Percentiles rank a stretch among this genome's conserved stretches.
Conservation (phyloP, 1,284 basidiomycete species). For the Marasmius fiardii region DNA sequence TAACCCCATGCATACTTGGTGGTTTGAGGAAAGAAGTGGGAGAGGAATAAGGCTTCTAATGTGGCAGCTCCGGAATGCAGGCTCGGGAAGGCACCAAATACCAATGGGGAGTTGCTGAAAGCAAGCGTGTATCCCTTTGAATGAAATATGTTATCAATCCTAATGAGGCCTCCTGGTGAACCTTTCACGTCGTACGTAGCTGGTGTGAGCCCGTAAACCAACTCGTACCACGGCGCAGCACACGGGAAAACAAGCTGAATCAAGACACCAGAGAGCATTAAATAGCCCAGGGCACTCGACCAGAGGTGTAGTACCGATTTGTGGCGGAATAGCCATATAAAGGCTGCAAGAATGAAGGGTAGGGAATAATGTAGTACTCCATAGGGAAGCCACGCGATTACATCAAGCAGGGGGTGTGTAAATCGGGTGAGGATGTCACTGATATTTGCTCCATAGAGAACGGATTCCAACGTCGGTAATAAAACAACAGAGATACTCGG, state of each 20-base stretch:
- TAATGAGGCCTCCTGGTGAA: constrained; percentile 88
- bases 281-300: constrained; percentile 88
- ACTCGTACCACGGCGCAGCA: constrained; percentile 97
- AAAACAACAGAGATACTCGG: constrained; percentile 90
- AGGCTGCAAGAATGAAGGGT: constrained; percentile 77
- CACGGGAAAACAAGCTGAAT: constrained; percentile 91
- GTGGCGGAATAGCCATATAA: constrained; percentile 62
- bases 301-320: constrained; percentile 83
- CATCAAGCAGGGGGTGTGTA: constrained; percentile 89
- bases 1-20: constrained; percentile 80
- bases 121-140: constrained; percentile 74
- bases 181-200: constrained; percentile 92
- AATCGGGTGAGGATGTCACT: constrained; percentile 93
- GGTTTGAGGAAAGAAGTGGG: constrained; percentile 89
- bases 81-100: constrained; percentile 96
- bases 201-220: constrained; percentile 94
- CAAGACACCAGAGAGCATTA: constrained; percentile 89
- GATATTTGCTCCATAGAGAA: constrained; percentile 95
- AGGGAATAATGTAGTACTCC: constrained; percentile 88
- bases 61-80: constrained; percentile 92
- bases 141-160: constrained; percentile 90
- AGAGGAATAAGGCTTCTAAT: constrained; percentile 89
- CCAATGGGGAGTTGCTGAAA: constrained; percentile 90
- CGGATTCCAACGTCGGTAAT: constrained; percentile 91
- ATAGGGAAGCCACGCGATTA: constrained; percentile 95